Evolutionary conservation across 2,329 filamentous ascomycete genomes (phyloP).

Genomic region (Penicillium rolfsii): DNA sequence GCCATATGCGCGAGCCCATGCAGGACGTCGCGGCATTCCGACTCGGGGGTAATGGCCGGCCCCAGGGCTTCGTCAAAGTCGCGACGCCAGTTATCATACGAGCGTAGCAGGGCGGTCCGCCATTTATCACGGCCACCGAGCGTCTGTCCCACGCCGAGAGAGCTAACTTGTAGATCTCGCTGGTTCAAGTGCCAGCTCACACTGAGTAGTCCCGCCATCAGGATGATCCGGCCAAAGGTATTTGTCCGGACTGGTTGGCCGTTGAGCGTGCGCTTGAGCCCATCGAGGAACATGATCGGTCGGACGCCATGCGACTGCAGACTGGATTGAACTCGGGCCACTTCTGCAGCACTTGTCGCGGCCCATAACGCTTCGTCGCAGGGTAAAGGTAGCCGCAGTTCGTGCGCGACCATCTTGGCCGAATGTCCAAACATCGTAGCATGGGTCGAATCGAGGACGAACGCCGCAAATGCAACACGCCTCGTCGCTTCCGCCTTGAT

Average conservation of each 20-base stretch:
- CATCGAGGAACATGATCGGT: conserved; percentile 84
- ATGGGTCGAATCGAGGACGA: conserved; percentile 93
- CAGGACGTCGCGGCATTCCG: conserved; percentile 80
- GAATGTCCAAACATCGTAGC: conserved; percentile 98
- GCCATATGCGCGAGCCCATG: conserved; percentile 97
- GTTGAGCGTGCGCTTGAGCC: conserved; percentile 84
- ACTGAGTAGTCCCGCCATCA: conserved; percentile 92
- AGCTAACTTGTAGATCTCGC: conserved; percentile 87
- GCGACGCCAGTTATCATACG: conserved; percentile 91
- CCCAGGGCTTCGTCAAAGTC: conserved; percentile 84
- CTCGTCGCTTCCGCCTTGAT: conserved; percentile 91
- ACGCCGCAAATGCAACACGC: conserved; percentile 88
- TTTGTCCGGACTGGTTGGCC: conserved; percentile 87
- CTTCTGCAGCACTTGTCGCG: conserved; percentile 83
- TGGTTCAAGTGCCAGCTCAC: conserved; percentile 99
- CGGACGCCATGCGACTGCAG: conserved; percentile 80
- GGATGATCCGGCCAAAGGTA: conserved; percentile 85
- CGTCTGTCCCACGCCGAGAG: conserved; percentile 76
- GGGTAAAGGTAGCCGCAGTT: conserved; percentile 86
- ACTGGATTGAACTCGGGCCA: conserved; percentile 79
- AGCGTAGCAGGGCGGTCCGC: conserved; percentile 79
- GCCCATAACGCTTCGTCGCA: conserved; percentile 94
- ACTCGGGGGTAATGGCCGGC: conserved; percentile 68
- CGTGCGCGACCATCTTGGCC: conserved; percentile 94
- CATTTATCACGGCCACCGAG: conserved; percentile 89